These are phyloP conservation scores for Xylariaceae sp. DNA, from an alignment of 2,329 filamentous ascomycete species.

Conservation along the genomic window DNA sequence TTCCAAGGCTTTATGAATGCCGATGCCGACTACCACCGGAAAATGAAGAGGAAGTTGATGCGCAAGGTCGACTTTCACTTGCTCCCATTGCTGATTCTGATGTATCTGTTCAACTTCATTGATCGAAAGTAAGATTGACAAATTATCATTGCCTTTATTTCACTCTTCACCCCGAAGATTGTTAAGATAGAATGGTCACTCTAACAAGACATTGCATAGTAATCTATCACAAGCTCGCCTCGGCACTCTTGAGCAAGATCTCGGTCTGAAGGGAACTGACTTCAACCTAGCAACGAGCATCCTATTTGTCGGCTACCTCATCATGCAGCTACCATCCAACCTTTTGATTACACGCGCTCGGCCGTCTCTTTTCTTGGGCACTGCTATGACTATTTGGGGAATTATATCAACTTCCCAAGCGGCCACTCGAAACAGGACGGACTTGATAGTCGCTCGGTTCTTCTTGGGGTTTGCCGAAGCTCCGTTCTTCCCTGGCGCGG, in stretches of 20 bases:
- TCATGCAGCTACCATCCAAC: slow-evolving; percentile 61
- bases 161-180: neutral
- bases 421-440: slow-evolving; percentile 38
- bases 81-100: slow-evolving; percentile 49
- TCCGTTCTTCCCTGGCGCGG: slow-evolving; percentile 47
- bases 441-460: slow-evolving; percentile 45
- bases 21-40: slow-evolving; percentile 27
- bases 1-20: slow-evolving; percentile 28
- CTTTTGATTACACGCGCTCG: slow-evolving; percentile 50
- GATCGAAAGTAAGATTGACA: slow-evolving; percentile 37
- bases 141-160: neutral
- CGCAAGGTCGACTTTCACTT: slow-evolving; percentile 50
- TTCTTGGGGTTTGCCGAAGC: slow-evolving; percentile 48
- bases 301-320: slow-evolving; percentile 55
- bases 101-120: slow-evolving; percentile 55
- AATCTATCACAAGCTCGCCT: slow-evolving; percentile 54
- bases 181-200: no score
- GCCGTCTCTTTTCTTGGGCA: slow-evolving; percentile 50
- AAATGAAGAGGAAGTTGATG: slow-evolving; percentile 34
- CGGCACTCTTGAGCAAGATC: slow-evolving; percentile 49
- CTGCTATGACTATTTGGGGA: slow-evolving; percentile 39
- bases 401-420: slow-evolving; percentile 42
- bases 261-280: slow-evolving; percentile 52
- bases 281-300: slow-evolving; percentile 54
- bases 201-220: slow-evolving; percentile 18